These are phyloP conservation scores for Phanerochaete carnosa DNA, from an alignment of 768 basidiomycete genomes.

Conservation along the genomic window DNA sequence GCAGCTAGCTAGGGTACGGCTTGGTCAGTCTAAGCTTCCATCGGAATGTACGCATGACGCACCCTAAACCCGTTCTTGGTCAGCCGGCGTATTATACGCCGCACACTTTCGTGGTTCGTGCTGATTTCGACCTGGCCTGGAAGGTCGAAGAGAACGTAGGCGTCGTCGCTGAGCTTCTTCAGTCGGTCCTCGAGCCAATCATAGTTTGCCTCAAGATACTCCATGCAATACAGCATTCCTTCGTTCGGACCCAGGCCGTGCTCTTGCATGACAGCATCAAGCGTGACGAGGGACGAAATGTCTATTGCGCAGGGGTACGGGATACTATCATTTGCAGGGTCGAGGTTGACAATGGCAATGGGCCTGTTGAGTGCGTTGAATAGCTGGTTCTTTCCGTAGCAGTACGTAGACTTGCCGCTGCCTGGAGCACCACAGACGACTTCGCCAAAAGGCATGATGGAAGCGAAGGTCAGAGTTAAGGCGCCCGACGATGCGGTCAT, in stretches of 20 bases:
- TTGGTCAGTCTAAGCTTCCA: not conserved
- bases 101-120: conserved; percentile 91
- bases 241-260: conserved; percentile 92
- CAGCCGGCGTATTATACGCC: conserved; percentile 69
- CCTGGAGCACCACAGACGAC: conserved; percentile 85
- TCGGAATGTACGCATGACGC: conserved; percentile 34
- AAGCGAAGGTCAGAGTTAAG: not conserved
- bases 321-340: conserved; percentile 95
- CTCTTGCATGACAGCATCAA: conserved; percentile 84
- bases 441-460: conserved; percentile 80
- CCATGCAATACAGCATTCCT: conserved; percentile 94
- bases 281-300: conserved; percentile 80
- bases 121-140: conserved; percentile 95
- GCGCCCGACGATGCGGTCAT: too few species aligned
- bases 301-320: conserved; percentile 89
- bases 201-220: conserved; percentile 92
- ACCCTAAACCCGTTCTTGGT: conserved; percentile 82
- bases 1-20: conserved; percentile 69
- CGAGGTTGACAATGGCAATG: conserved; percentile 89
- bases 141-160: conserved; percentile 91
- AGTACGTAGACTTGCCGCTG: conserved; percentile 86
- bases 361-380: conserved; percentile 84
- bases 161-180: conserved; percentile 61
- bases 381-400: conserved; percentile 84
- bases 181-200: conserved; percentile 83